Base-by-base conservation (phyloP, 192 early-diverging fungal genomes). In the Coemansia erecta region DNA sequence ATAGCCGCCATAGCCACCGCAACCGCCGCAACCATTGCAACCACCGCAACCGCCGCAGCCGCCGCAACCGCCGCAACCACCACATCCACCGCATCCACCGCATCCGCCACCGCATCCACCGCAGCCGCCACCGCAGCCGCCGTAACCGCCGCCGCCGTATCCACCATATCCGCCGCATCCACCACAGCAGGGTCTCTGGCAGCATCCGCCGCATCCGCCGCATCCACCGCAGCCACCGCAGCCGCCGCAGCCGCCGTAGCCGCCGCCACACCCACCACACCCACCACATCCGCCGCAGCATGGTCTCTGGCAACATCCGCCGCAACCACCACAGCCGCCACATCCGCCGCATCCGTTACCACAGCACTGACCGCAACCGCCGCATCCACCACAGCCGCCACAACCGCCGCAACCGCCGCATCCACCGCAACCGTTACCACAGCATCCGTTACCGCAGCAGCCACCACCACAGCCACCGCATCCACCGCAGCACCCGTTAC, bases 381-480 rank as follows among this genome's bases (percentile, higher is more conserved):
- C 54, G 8, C 61, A 54, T 2, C 63, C 45, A 33, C 50, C 50
- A 15, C 26, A 52, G 4, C 50, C 50, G 26, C 50, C 50, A 33
- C 52, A 61, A 6, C 50, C 50, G 24, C 63, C 59, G 54, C 33
- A 66, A 24, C 59, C 60, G 39, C 59, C 56, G 23, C 53, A 67
- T 3, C 58, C 42, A 18, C 45, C 18, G 10, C 41, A 51, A 18
- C 31, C 26, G 22, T 58, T 39, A 10, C 70, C 65, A 0, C 63
- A 61, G n/a, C 69, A 61, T 33, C 57, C 57, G 4, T 61, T 63
- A n/a, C 69, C 62, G 31, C 39, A 71, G 8, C 69, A 61, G 18
- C 69, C 61, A 19, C 52, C 47, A 7, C 61, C 51, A 11, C 62
- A 52, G 11, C 69, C 57, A 33, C 53, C 51, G 22, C 58, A 57